Conservation (phyloP, 2,329 filamentous ascomycete species). For the Scedosporium aurantiacum region DNA sequence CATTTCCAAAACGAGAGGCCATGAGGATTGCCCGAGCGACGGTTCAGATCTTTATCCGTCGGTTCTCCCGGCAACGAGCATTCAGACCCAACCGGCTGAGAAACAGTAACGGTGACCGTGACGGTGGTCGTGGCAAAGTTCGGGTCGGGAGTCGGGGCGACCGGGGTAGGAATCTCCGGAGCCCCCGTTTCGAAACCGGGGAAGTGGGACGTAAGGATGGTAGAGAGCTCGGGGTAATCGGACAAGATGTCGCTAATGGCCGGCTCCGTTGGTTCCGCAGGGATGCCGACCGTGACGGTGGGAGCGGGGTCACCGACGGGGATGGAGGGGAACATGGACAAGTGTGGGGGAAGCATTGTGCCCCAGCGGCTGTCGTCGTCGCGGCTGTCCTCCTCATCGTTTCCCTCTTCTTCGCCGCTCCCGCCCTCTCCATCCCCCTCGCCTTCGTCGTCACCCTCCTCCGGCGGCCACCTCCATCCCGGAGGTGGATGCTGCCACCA, state of each 20-base stretch:
- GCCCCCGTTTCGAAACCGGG: not conserved
- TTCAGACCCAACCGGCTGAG: not conserved
- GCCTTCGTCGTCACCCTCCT: not conserved
- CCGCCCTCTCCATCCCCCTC: not conserved
- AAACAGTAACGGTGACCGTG: not conserved
- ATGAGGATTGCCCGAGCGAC: too few species aligned
- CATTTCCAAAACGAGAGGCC: not conserved
- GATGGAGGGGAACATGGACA: slow-evolving; percentile 3
- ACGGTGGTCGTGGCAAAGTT: not conserved
- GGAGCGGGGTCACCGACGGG: slow-evolving; percentile 1
- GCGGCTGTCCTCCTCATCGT: not conserved
- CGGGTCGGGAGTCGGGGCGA: not conserved
- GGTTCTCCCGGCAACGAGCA: not conserved
- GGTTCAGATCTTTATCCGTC: not conserved
- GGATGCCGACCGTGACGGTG: slow-evolving; percentile 1
- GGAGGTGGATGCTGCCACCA: not conserved
- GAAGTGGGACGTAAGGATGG: not conserved
- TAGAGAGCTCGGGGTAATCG: slow-evolving; percentile 2
- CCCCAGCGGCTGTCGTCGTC: not conserved
- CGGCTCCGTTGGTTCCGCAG: not conserved
- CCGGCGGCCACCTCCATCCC: not conserved
- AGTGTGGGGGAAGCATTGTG: not conserved
- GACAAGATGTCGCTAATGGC: not conserved
- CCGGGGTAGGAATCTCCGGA: not conserved
- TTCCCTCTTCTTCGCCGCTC: not conserved